Conservation (phyloP, 495 filamentous ascomycete species). For the Xylaria palmicola region DNA sequence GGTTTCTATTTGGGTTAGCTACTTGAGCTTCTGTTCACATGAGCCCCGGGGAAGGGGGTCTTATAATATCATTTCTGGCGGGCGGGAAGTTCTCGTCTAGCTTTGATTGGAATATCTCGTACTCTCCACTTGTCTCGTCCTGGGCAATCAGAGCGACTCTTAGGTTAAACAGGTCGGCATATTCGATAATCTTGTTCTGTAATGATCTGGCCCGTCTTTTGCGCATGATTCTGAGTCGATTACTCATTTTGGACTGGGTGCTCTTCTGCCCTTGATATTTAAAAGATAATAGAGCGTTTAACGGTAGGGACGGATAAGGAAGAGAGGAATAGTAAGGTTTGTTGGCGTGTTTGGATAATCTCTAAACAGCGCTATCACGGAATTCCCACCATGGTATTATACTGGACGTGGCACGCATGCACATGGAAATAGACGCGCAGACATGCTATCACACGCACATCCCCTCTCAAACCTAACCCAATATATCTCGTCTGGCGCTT, state of each 20-base stretch:
- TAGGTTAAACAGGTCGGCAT: background rate
- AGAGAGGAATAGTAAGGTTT: too few species aligned
- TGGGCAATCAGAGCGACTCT: background rate
- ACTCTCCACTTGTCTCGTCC: background rate
- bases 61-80: background rate
- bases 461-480: too few species aligned
- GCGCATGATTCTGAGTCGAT: background rate
- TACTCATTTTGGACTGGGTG: background rate
- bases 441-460: too few species aligned
- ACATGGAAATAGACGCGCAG: too few species aligned
- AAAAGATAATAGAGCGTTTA: too few species aligned
- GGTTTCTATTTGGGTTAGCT: background rate
- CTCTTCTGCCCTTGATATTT: background rate
- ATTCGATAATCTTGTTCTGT: background rate
- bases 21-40: background rate
- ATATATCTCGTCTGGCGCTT: too few species aligned
- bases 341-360: too few species aligned
- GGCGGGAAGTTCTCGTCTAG: background rate
- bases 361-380: too few species aligned
- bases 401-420: too few species aligned
- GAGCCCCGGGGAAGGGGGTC: background rate
- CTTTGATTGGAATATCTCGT: background rate
- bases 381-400: too few species aligned
- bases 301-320: too few species aligned
- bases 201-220: background rate